These are phyloP conservation scores for Achaetomiella virescens DNA, from an alignment of 495 filamentous ascomycete species.

Conservation along the genomic window DNA sequence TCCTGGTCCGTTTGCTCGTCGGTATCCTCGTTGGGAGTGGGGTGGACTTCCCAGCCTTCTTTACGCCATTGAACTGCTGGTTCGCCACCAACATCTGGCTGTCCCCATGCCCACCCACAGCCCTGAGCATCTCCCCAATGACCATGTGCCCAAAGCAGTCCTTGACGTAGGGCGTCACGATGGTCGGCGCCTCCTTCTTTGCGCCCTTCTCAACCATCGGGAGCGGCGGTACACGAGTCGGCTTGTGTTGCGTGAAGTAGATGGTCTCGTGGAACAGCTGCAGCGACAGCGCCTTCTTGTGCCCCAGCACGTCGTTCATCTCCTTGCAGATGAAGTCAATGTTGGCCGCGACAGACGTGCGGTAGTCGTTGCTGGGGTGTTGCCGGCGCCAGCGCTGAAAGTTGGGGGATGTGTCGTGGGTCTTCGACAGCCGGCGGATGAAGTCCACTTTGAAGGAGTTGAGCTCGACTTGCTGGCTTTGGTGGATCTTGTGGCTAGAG, in stretches of 20 bases:
- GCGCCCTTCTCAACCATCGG: neutral
- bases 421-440: slow-evolving; percentile 42
- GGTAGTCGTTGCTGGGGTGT: slow-evolving; percentile 50
- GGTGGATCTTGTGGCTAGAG: slow-evolving; percentile 29
- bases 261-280: slow-evolving; percentile 40
- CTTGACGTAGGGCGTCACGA: slow-evolving; percentile 62
- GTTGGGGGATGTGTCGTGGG: slow-evolving; percentile 29
- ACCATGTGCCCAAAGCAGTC: slow-evolving; percentile 56
- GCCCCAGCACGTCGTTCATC: slow-evolving; percentile 32
- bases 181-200: slow-evolving; percentile 36
- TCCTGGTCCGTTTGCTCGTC: neutral
- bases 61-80: neutral
- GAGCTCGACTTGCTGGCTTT: slow-evolving; percentile 36
- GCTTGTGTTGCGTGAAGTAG: slow-evolving; percentile 14
- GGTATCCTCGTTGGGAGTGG: neutral
- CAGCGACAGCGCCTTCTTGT: slow-evolving; percentile 25
- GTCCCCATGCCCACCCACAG: slow-evolving; percentile 10
- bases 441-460: slow-evolving; percentile 51
- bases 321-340: slow-evolving; percentile 60
- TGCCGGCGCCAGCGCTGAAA: slow-evolving; percentile 47
- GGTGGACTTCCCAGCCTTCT: neutral
- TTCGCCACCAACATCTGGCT: neutral
- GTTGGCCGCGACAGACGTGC: slow-evolving; percentile 48
- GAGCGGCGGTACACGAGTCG: slow-evolving; percentile 14
- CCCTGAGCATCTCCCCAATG: slow-evolving; percentile 46